Evolutionary conservation across 192 early-diverging fungal species (phyloP).

Genomic region (Martensiomyces pterosporus): DNA sequence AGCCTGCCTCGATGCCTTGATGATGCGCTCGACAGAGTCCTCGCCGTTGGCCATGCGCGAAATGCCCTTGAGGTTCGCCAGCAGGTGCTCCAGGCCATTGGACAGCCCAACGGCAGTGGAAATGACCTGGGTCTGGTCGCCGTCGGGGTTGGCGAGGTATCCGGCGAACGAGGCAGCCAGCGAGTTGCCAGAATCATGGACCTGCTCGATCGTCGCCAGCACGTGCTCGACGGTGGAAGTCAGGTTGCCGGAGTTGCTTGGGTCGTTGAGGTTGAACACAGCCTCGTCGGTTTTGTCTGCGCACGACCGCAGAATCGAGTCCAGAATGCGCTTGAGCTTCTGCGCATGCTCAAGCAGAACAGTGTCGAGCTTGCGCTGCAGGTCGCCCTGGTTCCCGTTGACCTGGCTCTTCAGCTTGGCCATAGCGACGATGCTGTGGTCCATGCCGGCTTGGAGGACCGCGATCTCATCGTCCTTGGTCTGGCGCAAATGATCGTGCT

Average conservation of each 20-base stretch:
- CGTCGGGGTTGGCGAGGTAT: constrained; percentile 53
- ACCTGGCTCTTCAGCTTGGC: constrained; percentile 63
- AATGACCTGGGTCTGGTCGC: constrained; percentile 86
- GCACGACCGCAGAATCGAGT: constrained; percentile 84
- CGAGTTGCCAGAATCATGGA: constrained; percentile 61
- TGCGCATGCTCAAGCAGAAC: constrained; percentile 61
- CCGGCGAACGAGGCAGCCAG: constrained; percentile 55
- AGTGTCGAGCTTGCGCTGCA: constrained; percentile 62
- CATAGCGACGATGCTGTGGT: constrained; percentile 71
- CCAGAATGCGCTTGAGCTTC: constrained; percentile 72
- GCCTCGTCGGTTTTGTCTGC: constrained; percentile 86
- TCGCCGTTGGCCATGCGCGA: constrained; percentile 78
- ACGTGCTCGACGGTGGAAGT: constrained; percentile 89
- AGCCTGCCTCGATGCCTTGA: constrained; percentile 59
- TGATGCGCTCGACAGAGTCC: constrained; percentile 73
- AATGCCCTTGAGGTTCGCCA: constrained; percentile 87
- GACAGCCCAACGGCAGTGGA: constrained; percentile 73
- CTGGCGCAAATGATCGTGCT: constrained; percentile 31
- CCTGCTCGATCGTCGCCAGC: constrained; percentile 86
- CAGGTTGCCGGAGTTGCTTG: constrained; percentile 78
- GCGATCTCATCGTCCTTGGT: constrained; percentile 76
- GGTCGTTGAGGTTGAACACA: constrained; percentile 79
- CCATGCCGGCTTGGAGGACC: constrained; percentile 74
- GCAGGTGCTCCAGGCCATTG: constrained; percentile 75
- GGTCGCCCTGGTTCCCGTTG: constrained; percentile 46